Evolutionary conservation across 2,329 filamentous ascomycete species (phyloP).

Genomic region (Curvularia eragrostidis): DNA sequence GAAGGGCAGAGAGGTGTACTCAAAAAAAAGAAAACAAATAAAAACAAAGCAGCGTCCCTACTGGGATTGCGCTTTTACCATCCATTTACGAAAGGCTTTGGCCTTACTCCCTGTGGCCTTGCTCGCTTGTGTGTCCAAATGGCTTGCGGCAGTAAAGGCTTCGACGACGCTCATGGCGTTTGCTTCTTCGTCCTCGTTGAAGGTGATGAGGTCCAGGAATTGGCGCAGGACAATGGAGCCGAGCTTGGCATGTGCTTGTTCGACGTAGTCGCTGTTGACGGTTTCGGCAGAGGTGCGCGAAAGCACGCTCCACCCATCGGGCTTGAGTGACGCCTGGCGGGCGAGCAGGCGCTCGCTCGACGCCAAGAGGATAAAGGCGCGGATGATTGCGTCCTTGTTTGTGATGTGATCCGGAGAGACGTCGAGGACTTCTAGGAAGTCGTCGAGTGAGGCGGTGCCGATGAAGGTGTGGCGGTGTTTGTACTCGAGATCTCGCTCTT

Average conservation of each 20-base stretch:
- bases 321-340: slow-evolving; percentile 30
- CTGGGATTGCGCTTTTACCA: slow-evolving; percentile 22
- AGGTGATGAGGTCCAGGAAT: slow-evolving; percentile 37
- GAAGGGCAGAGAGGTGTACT: slow-evolving; percentile 15
- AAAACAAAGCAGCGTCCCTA: slow-evolving; percentile 10
- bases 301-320: slow-evolving; percentile 38
- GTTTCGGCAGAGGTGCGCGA: slow-evolving; percentile 31
- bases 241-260: slow-evolving; percentile 34
- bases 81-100: slow-evolving; percentile 34
- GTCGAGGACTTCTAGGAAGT: slow-evolving; percentile 40
- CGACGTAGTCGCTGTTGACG: slow-evolving; percentile 30
- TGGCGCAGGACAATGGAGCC: slow-evolving; percentile 37
- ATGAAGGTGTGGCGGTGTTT: slow-evolving; percentile 46
- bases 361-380: slow-evolving; percentile 36
- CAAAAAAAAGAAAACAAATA: slow-evolving; percentile 9
- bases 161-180: slow-evolving; percentile 32
- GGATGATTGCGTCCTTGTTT: slow-evolving; percentile 28
- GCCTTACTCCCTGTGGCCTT: slow-evolving; percentile 29
- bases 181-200: slow-evolving; percentile 28
- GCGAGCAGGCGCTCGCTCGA: slow-evolving; percentile 37
- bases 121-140: slow-evolving; percentile 33
- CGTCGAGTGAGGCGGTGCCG: slow-evolving; percentile 41
- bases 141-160: slow-evolving; percentile 38
- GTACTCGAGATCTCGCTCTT: slow-evolving; percentile 41
- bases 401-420: slow-evolving; percentile 26